phyloP scores from a whole-genome alignment of 305 asterid genomes.

The Fraxinus latifolia region DNA sequence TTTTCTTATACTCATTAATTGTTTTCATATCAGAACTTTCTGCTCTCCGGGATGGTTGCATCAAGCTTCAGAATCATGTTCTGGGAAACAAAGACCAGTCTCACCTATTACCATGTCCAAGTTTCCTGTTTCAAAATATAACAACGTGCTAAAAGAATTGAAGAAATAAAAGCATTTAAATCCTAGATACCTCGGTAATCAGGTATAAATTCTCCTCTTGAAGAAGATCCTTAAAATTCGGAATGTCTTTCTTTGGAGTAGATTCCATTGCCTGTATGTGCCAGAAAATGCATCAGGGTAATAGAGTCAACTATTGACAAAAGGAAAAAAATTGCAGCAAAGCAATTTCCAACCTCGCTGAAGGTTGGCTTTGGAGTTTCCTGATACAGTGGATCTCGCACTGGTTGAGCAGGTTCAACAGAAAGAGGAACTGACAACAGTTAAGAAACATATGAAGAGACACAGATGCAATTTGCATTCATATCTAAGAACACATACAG shows the following conservation, averaged over 20 bases:
- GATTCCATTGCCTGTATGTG: conserved; percentile 69
- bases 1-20: background rate
- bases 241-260: conserved; percentile 72
- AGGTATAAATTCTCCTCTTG: conserved; percentile 82
- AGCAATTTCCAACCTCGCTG: conserved; percentile 55
- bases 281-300: conserved; percentile 18
- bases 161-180: background rate
- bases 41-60: background rate
- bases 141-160: background rate
- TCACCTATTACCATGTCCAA: background rate
- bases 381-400: conserved; percentile 69
- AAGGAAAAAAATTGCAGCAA: background rate
- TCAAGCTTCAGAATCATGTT: background rate
- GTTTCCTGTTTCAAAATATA: conserved; percentile 5
- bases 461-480: background rate
- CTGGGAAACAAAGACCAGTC: background rate
- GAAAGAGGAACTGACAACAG: conserved; percentile 57
- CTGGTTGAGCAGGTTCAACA: conserved; percentile 59
- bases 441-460: conserved; percentile 3
- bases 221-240: conserved; percentile 68
- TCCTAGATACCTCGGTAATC: conserved; percentile 62
- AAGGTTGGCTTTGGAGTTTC: conserved; percentile 62
- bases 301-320: background rate
- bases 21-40: background rate
- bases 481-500: background rate